Evolutionary conservation across 495 filamentous ascomycete genomes (phyloP), one percentile per base, ranked within the genome.

Genomic region (Staphylotrichum longicolle): DNA sequence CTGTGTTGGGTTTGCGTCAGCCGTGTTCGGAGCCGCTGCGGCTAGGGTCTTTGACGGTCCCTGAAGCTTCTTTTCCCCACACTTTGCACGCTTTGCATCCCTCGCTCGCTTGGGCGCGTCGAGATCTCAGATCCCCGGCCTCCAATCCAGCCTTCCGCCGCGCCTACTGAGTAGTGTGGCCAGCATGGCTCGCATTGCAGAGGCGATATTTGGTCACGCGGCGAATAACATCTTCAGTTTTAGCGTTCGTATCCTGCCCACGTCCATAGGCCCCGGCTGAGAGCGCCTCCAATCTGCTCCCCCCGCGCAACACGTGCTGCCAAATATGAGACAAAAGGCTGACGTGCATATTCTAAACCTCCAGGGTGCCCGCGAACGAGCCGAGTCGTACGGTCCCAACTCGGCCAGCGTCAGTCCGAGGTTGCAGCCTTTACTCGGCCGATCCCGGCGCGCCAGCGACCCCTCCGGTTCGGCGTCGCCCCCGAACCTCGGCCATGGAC

Each of bases 291-390:
- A 34, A 41, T 42, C 5, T 7, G 14, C 45, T 51, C 8, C 54
- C 61, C 57, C 57, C 51, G 41, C 15, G 48, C 57, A 27, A 30
- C 46, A 50, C 51, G 40, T 56, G 54, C 41, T 46, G 33, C 20
- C 8, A 7, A 8, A 7, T 9, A 39, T 7, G 9, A 6, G 34
- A 60, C 8, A 15, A 33, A 10, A 54, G n/a, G 48, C 66, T 70
- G 42, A 70, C 68, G 53, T 54, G 4, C 8, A 27, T 46, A 20
- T 27, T 27, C 1, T 27, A 15, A 39, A 39, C 48, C 37, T 27
- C 35, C 46, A 73, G 71, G 57, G 49, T 27, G 71, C 69, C 48
- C 71, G 69, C 54, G 66, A 75, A 54, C 69, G 72, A 35, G 71
- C 72, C 58, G 69, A 72, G 27, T 62, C 64, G 5, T 49, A 68